Evolutionary conservation across 2,329 filamentous ascomycete genomes (phyloP), one percentile per base, ranked within the genome.

Genomic region (Blastomyces emzantsi): DNA sequence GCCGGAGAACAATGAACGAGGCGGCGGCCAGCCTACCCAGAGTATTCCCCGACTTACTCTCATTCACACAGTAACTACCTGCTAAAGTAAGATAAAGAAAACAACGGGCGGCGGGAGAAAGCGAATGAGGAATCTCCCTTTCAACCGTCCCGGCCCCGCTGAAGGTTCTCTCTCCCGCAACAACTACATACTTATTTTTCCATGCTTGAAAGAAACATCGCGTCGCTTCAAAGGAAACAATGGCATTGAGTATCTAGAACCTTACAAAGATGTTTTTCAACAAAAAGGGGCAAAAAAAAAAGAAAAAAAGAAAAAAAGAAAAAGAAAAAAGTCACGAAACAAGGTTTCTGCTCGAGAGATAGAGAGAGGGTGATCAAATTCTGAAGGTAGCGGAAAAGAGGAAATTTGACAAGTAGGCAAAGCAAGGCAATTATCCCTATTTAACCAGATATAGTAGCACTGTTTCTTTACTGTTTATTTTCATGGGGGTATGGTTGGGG

Each of bases 291-390:
- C 3, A 7, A 22, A 22, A 41, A 60, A 64, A 64, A 64, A 57
- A 30, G 60, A n/a, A n/a, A n/a, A n/a, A n/a, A 7, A 22, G 5
- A 41, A 60, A 64, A 64, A 64, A 57, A 30, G 60, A 22, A 41
- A 60, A 64, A 64, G 63, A 57, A 30, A 56, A 30, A 30, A 30
- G 2, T 30, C 28, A 30, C 4, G 28, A 51, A 36, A 28, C 6
- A 58, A 30, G 28, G 28, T 4, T 30, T 30, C 28, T 30, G 7
- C 33, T 5, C 33, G 33, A 33, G 33, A 33, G 33, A 33, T 33
- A 33, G 7, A 8, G 7, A 5, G 7, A 1, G 3, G 33, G n/a
- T n/a, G 33, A 33, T 33, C 33, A 33, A 33, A 33, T 2, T 33
- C 4, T 8, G 3, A 8, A 5, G 4, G 33, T 33, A 33, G 33